These are phyloP conservation scores for Kluyveromyces sp. DNA, from an alignment of 1,139 yeast genomes.

Conservation along the genomic window DNA sequence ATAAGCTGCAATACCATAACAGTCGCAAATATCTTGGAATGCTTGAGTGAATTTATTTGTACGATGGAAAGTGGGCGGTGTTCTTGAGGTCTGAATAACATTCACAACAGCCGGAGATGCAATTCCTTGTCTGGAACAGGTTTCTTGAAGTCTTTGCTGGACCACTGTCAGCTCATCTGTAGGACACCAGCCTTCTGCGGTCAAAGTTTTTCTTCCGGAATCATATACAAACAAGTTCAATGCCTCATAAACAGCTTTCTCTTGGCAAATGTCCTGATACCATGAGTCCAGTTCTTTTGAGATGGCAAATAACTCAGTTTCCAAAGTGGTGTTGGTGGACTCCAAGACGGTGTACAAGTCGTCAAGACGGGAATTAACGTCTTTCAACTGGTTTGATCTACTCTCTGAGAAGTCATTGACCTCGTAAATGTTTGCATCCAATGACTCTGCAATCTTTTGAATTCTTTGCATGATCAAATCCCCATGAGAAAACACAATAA, in stretches of 20 bases:
- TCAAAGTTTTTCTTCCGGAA: slow-evolving; percentile 71
- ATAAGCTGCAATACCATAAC: slow-evolving; percentile 89
- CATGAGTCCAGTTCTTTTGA: slow-evolving; percentile 62
- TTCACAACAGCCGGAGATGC: slow-evolving; percentile 66
- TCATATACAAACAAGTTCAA: slow-evolving; percentile 66
- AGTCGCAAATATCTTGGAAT: slow-evolving; percentile 89
- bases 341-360: slow-evolving; percentile 66
- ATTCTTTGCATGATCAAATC: slow-evolving; percentile 60
- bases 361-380: slow-evolving; percentile 50
- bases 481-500: slow-evolving; percentile 87
- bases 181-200: slow-evolving; percentile 98
- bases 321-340: slow-evolving; percentile 62
- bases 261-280: slow-evolving; percentile 64
- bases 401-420: slow-evolving; percentile 52
- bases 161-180: slow-evolving; percentile 43
- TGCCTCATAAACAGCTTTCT: slow-evolving; percentile 60
- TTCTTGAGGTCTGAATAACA: slow-evolving; percentile 68
- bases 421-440: slow-evolving; percentile 72
- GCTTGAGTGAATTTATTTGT: slow-evolving; percentile 90
- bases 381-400: slow-evolving; percentile 52
- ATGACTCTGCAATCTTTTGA: slow-evolving; percentile 67
- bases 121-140: slow-evolving; percentile 44
- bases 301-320: slow-evolving; percentile 68
- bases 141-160: slow-evolving; percentile 50
- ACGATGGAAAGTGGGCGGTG: slow-evolving; percentile 90